Evolutionary conservation across 441 rosid species (phyloP).

Genomic region (Bocquillonia castaneifolia): DNA sequence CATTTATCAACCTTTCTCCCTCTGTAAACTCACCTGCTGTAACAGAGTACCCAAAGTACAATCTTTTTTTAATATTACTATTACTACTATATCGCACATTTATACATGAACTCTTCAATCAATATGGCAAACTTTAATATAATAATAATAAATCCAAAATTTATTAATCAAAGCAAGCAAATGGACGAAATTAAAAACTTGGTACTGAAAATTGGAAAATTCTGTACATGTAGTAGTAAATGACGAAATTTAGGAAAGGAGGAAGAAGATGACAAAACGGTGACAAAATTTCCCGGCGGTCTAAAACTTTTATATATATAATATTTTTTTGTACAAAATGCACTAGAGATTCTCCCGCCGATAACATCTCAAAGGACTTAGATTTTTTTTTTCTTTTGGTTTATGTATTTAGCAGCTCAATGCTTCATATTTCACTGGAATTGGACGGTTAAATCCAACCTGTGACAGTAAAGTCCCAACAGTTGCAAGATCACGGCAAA

Average conservation of each 20-base stretch:
- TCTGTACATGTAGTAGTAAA: constrained; percentile 36
- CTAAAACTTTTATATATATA: constrained; percentile 14
- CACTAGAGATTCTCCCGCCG: constrained; percentile 44
- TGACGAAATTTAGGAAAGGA: constrained; percentile 8
- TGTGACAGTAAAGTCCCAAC: constrained; percentile 73
- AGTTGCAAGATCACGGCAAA: constrained; percentile 74
- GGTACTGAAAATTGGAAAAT: constrained; percentile 14
- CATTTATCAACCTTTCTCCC: background rate
- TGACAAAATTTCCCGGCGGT: constrained; percentile 63
- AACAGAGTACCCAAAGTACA: constrained; percentile 11
- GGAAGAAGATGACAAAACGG: constrained; percentile 7
- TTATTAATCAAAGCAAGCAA: background rate
- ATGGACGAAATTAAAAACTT: constrained; percentile 16
- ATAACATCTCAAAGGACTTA: constrained; percentile 23
- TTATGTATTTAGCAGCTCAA: constrained; percentile 54
- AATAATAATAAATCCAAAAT: background rate
- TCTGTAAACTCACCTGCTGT: background rate
- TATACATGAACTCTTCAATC: background rate
- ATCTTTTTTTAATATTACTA: background rate
- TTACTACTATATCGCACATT: too few relatives aligned
- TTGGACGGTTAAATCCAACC: constrained; percentile 68
- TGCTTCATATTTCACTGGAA: constrained; percentile 77
- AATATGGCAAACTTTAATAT: background rate
- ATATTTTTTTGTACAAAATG: constrained; percentile 36
- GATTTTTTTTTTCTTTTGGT: constrained; percentile 3